Base-by-base conservation (phyloP, 805 yeast genomes). In the Wickerhamiella qilinensis region DNA sequence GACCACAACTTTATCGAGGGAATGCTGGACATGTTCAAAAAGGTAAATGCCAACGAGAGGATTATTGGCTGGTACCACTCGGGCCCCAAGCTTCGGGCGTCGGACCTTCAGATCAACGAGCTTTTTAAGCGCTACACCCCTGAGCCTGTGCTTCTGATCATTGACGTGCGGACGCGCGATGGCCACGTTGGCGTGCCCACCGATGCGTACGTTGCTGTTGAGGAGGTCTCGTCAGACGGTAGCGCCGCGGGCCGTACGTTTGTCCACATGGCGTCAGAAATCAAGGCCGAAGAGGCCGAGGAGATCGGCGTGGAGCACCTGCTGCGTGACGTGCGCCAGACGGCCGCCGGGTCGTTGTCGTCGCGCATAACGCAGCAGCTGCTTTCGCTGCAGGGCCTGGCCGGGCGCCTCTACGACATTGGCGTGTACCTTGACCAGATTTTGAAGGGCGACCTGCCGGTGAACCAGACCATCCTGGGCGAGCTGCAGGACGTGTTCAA, bases 11-110 rank as follows among this genome's bases (percentile, higher is more conserved):
- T 77, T 58, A 83, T 91, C 43, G 97, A 88, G 55, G 73, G 81
- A 39, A 91, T 91, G 99, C 78, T 85, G 46, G 95, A 85, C 49
- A 91, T 91, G 99, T 88, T 85, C 63, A 84, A 82, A 57, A 91
- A 93, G 59, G 86, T 91, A 57, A 93, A 86, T 62, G 99, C 99
- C 16, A 86, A 83, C 62, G 99, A 91, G 59, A 82, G 75, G 56
- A 68, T 91, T 35, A 76, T 91, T 55, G 99, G 99, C n/a, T 91
- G 99, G 99, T 91, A 91, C 57, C 99, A 91, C 59, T 78, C 94
- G 7, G 99, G 98, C 3, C 96, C 97, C 16, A 85, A 85, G 57
- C 69, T 93, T 47, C 76, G 74, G 50, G 71, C 86, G 1, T 77
- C 93, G 14, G 99, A 91, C 56, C 65, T 91, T 46, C 82, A 80